Base-by-base conservation (phyloP, 805 yeast genomes). In the Komagataella ulmi region DNA sequence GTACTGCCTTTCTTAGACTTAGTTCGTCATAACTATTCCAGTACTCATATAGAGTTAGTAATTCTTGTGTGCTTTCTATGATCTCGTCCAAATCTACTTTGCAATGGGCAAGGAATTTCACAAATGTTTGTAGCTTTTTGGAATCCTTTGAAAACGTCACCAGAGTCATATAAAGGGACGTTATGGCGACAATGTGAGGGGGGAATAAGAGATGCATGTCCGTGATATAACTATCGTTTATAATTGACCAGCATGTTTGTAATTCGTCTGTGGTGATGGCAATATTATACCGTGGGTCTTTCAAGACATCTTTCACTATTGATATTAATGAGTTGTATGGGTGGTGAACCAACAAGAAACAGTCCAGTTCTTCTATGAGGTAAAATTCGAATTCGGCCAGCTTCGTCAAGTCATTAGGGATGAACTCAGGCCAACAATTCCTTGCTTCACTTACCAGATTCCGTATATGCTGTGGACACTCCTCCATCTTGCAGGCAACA, bases 351-450 rank as follows among this genome's bases (percentile, higher is more conserved):
- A 84, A 71, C 54, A 86, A 60, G 60, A 73, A 83, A 66, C 85
- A 73, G 60, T 85, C 80, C 67, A 93, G 72, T 64, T 90, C 98
- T 59, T 89, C 97, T 17, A 93, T 82, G 47, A 93, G 65, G 62
- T 91, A 93, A 63, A 93, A 93, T 66, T 93, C 99, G 67, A 95
- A 87, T 63, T 93, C 98, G 0, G 98, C 97, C 14, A 93, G 72
- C 60, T 87, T 88, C 24, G 96, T 84, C 17, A 89, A 79, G 63
- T 91, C 98, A 53, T 85, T 88, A 0, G 97, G 95, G 44, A 91
- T 83, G 59, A 82, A 88, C 60, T 90, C 97, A 0, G 98, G 97
- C 98, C 98, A 91, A 45, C 88, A 68, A 44, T 83, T 83, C 51
- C 96, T 69, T 1, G 97, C 93, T 62, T 91, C 98, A 17, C 81